Base-by-base conservation (phyloP, 1,284 basidiomycete genomes). In the Ceratobasidium sp. region DNA sequence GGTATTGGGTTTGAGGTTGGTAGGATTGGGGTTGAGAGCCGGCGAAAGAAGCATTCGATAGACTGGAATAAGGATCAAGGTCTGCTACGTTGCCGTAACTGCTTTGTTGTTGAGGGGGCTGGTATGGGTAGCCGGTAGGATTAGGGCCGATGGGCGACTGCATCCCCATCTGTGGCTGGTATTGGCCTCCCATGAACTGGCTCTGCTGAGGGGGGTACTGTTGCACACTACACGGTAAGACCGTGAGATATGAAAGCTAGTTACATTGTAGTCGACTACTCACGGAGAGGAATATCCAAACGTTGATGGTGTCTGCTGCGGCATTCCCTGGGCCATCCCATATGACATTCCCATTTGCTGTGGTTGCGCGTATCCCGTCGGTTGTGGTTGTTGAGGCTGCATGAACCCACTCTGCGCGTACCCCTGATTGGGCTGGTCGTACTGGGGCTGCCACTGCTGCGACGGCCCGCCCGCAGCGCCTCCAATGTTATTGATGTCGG, bases 81-180 rank as follows among this genome's bases (percentile, higher is more conserved):
- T 75, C 73, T 23, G 60, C 73, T 65, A 75, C 73, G 18, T 48
- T 48, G 27, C 55, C 52, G 62, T 75, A 75, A 48, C 18, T 65
- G 62, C 52, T 75, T 27, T 60, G 73, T 16, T 75, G 73, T 46
- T 64, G 73, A 23, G 62, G 71, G 59, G 60, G 7, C 41, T 75
- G 73, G 57, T 54, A 75, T n/a, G 48, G 60, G 38, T 30, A 65
- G 12, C 60, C 60, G 14, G 73, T 75, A 48, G 73, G 73, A 48
- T 54, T 50, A 16, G 70, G 14, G 48, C 62, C 50, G 33, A 75
- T n/a, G 33, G 73, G 48, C 30, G 70, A 62, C 27, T 48, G 44
- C 73, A 75, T 75, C 27, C 59, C 33, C 52, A 64, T 55, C 48
- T 74, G 73, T 52, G 73, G 73, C 52, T 75, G 73, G 50, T 75